phyloP scores from a whole-genome alignment of 345 rosid genomes.

The Capsella bursapastoris region DNA sequence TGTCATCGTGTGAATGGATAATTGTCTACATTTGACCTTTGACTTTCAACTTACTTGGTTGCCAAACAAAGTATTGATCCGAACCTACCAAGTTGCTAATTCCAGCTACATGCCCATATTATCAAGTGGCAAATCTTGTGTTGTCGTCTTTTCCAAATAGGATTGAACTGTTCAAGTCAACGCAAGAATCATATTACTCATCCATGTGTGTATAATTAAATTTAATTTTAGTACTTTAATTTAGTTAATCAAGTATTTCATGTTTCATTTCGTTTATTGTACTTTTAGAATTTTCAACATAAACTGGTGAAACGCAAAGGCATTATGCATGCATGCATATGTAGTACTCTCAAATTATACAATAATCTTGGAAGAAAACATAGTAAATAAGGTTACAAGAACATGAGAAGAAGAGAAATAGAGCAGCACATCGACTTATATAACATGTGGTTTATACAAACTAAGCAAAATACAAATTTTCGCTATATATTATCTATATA shows the following conservation, averaged over 20 bases:
- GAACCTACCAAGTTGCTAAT: neutral
- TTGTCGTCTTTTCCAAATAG: neutral
- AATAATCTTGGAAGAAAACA: too few species aligned
- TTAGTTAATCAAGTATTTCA: too few species aligned
- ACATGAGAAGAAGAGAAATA: too few species aligned
- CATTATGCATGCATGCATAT: too few species aligned
- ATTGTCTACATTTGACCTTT: conserved; percentile 14
- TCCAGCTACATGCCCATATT: neutral
- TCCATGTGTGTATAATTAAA: too few species aligned
- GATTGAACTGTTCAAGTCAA: neutral
- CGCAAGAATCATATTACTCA: neutral
- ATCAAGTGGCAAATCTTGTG: neutral
- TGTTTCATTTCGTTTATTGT: too few species aligned
- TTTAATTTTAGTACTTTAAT: too few species aligned
- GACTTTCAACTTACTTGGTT: conserved; percentile 32
- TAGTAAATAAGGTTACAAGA: too few species aligned
- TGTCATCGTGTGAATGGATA: neutral
- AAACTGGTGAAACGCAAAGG: too few species aligned
- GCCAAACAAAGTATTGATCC: conserved; percentile 27
- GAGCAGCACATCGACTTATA: too few species aligned
- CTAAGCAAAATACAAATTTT: neutral
- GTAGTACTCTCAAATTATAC: too few species aligned
- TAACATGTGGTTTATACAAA: neutral
- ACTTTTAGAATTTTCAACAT: too few species aligned
- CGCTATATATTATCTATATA: neutral